Conservation (phyloP, 768 basidiomycete species). For the Piloderma croceum region DNA sequence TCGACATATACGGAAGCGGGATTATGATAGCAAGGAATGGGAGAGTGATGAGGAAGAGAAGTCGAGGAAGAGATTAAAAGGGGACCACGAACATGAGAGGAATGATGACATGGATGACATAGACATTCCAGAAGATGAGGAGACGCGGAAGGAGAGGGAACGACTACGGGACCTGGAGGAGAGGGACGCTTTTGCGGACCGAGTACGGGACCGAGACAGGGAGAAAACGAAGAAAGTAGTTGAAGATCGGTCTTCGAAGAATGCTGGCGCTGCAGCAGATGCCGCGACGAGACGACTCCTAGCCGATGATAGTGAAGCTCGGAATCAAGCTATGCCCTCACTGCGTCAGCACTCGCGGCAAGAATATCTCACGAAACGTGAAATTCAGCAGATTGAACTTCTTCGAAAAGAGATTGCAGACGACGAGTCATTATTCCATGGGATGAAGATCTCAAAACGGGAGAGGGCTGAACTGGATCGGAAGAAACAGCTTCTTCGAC, state of each 20-base stretch:
- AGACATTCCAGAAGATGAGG: conserved; percentile 65
- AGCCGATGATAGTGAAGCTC: conserved; percentile 70
- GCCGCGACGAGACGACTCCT: conserved; percentile 75
- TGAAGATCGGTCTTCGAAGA: conserved; percentile 84
- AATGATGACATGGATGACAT: conserved; percentile 33
- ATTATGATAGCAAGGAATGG: conserved; percentile 79
- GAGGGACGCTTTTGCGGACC: conserved; percentile 89
- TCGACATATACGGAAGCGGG: conserved; percentile 70
- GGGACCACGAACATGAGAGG: conserved; percentile 35
- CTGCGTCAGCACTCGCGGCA: conserved; percentile 87
- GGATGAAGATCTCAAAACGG: conserved; percentile 84
- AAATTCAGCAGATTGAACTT: conserved; percentile 92
- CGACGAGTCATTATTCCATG: conserved; percentile 83
- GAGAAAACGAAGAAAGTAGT: conserved; percentile 87
- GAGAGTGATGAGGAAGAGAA: conserved; percentile 82
- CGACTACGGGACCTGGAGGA: conserved; percentile 75
- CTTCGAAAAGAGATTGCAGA: conserved; percentile 90
- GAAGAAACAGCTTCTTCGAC: conserved; percentile 86
- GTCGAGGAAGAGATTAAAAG: conserved; percentile 56
- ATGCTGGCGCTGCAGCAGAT: conserved; percentile 69
- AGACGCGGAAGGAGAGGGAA: conserved; percentile 62
- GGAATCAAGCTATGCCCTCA: conserved; percentile 51
- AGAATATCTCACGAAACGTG: conserved; percentile 94
- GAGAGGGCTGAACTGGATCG: conserved; percentile 78
- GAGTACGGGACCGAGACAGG: conserved; percentile 75